A percentile compares a stretch with the other conserved stretches of the same genome.
These are phyloP conservation scores for Asterophora lycoperdoides DNA, from an alignment of 768 basidiomycete genomes.

Conservation along the genomic window DNA sequence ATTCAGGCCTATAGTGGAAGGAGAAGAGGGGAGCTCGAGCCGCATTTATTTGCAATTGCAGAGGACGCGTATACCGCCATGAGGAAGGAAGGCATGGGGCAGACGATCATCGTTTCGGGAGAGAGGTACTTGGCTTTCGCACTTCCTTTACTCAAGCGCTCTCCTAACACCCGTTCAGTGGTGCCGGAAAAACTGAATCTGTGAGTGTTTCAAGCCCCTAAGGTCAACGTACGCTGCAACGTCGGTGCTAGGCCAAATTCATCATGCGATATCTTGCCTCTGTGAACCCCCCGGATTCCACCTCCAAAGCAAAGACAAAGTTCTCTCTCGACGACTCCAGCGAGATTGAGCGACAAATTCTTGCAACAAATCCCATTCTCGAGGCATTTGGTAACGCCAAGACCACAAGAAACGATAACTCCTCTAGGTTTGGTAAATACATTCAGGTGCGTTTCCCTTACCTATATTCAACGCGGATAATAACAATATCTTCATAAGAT, in stretches of 20 bases:
- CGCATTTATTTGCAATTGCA: conserved; percentile 97
- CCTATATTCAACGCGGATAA: not conserved
- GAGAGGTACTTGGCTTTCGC: conserved; percentile 65
- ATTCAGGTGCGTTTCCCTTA: conserved; percentile 69
- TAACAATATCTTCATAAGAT: conserved; percentile 52
- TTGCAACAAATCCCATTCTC: conserved; percentile 98
- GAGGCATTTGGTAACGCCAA: conserved; percentile 99
- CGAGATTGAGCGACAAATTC: conserved; percentile 94
- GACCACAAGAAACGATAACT: conserved; percentile 98
- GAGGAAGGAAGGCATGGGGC: conserved; percentile 89
- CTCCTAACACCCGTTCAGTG: conserved; percentile 48
- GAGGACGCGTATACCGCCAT: conserved; percentile 99
- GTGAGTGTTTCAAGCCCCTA: conserved; percentile 34
- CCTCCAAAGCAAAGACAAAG: conserved; percentile 61
- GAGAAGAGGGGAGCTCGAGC: conserved; percentile 91
- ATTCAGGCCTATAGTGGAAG: conserved; percentile 95
- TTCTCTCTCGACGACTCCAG: conserved; percentile 79
- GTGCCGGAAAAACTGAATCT: conserved; percentile 98
- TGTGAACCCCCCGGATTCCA: conserved; percentile 77
- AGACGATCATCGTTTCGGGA: conserved; percentile 98
- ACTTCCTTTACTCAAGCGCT: conserved; percentile 10
- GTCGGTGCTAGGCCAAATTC: conserved; percentile 73
- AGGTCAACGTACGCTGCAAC: conserved; percentile 5
- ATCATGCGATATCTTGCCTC: conserved; percentile 99
- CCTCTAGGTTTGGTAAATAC: conserved; percentile 98